Conservation (phyloP, 345 rosid species). For the Acer yangbiense region DNA sequence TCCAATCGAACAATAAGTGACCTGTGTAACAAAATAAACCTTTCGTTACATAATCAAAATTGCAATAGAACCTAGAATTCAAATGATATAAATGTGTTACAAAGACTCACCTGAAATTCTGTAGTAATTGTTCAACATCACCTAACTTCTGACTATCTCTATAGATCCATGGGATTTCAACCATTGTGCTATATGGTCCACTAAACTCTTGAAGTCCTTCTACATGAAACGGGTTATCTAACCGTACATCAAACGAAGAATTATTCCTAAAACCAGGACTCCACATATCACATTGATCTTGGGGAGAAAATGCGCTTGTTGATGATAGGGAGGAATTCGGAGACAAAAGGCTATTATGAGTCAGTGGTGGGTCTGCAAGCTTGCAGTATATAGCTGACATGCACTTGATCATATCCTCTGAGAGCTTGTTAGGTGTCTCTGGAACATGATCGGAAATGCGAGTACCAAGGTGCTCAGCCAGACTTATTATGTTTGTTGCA, state of each 20-base stretch:
- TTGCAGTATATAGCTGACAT: constrained; percentile 89
- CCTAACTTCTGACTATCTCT: constrained; percentile 75
- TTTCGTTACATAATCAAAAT: constrained; percentile 4
- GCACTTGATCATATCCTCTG: constrained; percentile 96
- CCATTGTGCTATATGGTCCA: constrained; percentile 85
- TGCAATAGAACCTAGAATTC: constrained; percentile 1
- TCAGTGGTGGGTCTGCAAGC: constrained; percentile 82
- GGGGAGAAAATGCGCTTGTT: constrained; percentile 70
- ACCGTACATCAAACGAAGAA: constrained; percentile 70
- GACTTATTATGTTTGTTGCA: constrained; percentile 69
- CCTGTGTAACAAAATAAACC: constrained; percentile 48
- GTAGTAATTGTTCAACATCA: constrained; percentile 78
- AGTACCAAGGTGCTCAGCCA: constrained; percentile 96
- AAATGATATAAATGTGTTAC: background rate
- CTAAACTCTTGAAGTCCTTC: constrained; percentile 93
- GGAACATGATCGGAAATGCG: constrained; percentile 87
- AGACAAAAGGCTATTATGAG: constrained; percentile 65
- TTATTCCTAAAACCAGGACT: constrained; percentile 79
- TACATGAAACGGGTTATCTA: constrained; percentile 85
- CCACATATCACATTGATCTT: constrained; percentile 70
- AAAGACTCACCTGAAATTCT: constrained; percentile 74
- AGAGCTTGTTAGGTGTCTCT: constrained; percentile 84
- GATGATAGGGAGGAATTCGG: constrained; percentile 83
- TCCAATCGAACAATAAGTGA: constrained; percentile 78
- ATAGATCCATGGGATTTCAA: constrained; percentile 84